Base-by-base conservation (phyloP, 371 early-diverging fungal genomes). In the Syncephalastrum monosporum region DNA sequence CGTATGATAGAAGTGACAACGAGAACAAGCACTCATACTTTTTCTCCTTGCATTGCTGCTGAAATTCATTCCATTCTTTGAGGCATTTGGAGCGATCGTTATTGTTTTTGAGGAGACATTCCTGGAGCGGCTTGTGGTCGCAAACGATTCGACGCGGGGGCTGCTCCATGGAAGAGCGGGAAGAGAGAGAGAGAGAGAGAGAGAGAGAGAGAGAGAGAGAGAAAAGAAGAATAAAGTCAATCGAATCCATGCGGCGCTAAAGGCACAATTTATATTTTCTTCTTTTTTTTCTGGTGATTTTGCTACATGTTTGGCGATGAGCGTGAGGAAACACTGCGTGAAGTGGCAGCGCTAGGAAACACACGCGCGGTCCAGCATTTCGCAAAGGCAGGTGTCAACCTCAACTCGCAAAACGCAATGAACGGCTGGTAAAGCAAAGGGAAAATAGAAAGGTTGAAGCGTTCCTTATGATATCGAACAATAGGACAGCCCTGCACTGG, bases 341-440 rank as follows among this genome's bases (percentile, higher is more conserved):
- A 90, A 63, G 86, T 89, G 64, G 79, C 83, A 15, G 87, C 91
- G 14, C 71, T 90, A 44, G 92, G 92, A 14, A 91, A 91, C 60
- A 59, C 82, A 29, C 83, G 85, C 57, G 90, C 88, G 1, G 83
- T 86, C 4, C 65, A 76, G 15, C 80, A 79, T 25, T 83, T 79
- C 57, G 67, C 85, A 27, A 72, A 81, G 50, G 69, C 80, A 5
- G 88, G 86, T 38, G 85, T 86, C 23, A 76, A 87, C 55, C 48
- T 85, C 52, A 87, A 87, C 56, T 72, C 85, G 4, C 81, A 74
- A 55, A 85, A 88, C 68, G 68, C 71, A 48, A 80, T 88, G 76
- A 90, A 90, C 54, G 79, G 82, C 42, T 87, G 86, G 89, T 83
- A 82, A 67, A 24, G 57, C 24, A 5, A 54, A 33, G 29, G 38